phyloP scores from a whole-genome alignment of 768 basidiomycete genomes.

The Postia placenta region DNA sequence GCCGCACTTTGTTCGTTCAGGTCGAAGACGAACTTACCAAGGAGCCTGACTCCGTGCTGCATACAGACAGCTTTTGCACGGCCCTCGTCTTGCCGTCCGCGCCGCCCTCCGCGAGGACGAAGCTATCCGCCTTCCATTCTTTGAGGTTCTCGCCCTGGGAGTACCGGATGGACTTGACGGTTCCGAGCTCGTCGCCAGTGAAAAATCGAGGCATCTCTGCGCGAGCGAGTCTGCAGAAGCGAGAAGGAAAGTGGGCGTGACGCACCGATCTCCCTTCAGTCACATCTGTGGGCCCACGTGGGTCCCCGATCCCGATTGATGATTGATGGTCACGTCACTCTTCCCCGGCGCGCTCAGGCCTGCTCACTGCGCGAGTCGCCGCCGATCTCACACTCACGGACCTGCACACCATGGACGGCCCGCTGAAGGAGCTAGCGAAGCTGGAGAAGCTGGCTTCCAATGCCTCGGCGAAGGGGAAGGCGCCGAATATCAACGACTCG shows the following conservation, averaged over 20 bases:
- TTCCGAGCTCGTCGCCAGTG: slow-evolving; percentile 74
- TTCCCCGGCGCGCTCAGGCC: too few relatives aligned
- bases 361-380: too few relatives aligned
- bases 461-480: slow-evolving; percentile 43
- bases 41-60: slow-evolving; percentile 3
- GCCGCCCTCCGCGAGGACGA: slow-evolving; percentile 19
- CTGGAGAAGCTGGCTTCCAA: slow-evolving; percentile 57
- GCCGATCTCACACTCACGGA: not conserved
- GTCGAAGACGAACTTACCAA: slow-evolving; percentile 11
- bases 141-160: slow-evolving; percentile 22
- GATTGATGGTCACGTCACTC: too few relatives aligned
- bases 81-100: slow-evolving; percentile 26
- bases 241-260: not conserved
- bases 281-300: not conserved
- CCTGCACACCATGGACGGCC: slow-evolving; percentile 51
- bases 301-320: not conserved
- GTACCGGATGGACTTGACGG: slow-evolving; percentile 57
- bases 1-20: not conserved
- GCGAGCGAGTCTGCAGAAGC: not conserved
- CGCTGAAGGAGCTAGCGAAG: slow-evolving; percentile 74
- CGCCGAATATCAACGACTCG: slow-evolving; percentile 48
- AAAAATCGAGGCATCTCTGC: slow-evolving; percentile 59
- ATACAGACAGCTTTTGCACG: slow-evolving; percentile 34
- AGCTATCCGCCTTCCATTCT: slow-evolving; percentile 27
- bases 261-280: slow-evolving; percentile 1